A percentile compares a stretch with the other conserved stretches of the same genome.
Conservation (phyloP, 345 rosid species). For the Cardamine resedifolia region DNA sequence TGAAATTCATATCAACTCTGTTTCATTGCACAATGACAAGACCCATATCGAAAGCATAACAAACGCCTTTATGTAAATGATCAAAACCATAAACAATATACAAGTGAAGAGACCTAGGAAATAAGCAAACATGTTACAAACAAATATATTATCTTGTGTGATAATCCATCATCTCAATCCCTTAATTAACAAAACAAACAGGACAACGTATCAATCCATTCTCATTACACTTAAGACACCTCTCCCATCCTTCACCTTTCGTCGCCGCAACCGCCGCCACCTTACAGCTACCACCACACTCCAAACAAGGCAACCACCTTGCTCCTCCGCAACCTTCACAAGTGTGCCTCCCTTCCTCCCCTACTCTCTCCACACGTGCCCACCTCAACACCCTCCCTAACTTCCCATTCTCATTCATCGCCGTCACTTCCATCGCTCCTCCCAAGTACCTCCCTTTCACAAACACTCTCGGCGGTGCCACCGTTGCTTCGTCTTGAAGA, state of each 20-base stretch:
- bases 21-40: not conserved
- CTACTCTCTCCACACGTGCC: conserved; percentile 62
- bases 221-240: conserved; percentile 80
- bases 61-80: not conserved
- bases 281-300: conserved; percentile 89
- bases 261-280: conserved; percentile 44
- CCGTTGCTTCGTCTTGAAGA: conserved; percentile 47
- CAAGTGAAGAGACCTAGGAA: not conserved
- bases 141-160: conserved; percentile 2
- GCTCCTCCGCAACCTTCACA: conserved; percentile 95
- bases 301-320: conserved; percentile 81
- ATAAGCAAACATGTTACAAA: not conserved
- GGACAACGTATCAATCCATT: conserved; percentile 83
- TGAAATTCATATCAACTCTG: not conserved
- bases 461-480: conserved; percentile 69
- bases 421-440: conserved; percentile 68
- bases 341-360: conserved; percentile 63
- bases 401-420: conserved; percentile 67
- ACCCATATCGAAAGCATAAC: no score
- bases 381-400: conserved; percentile 60
- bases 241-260: conserved; percentile 48
- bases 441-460: conserved; percentile 84
- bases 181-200: conserved; percentile 43
- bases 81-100: not conserved
- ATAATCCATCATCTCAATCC: not conserved